Evolutionary conservation across 176 grass and related monocot species (phyloP).

Genomic region (Oropetium thomaeum): DNA sequence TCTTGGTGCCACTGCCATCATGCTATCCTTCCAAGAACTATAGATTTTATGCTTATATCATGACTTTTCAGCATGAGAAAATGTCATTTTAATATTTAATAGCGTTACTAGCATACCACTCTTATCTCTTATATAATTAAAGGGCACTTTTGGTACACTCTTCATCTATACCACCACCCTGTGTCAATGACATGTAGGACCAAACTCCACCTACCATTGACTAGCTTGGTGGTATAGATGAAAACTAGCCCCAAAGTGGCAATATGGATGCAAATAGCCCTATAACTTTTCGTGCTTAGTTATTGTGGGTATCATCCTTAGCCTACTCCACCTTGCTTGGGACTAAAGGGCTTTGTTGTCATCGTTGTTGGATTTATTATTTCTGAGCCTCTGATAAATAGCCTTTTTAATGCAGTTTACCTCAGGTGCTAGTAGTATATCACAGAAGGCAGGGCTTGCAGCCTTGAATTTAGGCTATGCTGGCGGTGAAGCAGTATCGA

Average conservation of each 20-base stretch:
- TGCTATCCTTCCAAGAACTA: background rate
- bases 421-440: conserved; percentile 93
- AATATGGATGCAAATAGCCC: too few relatives aligned
- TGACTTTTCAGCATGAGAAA: conserved; percentile 2
- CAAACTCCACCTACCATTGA: too few relatives aligned
- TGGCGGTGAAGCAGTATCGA: conserved; percentile 76
- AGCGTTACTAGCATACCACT: background rate
- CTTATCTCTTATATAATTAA: background rate
- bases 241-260: too few relatives aligned
- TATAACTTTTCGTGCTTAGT: background rate
- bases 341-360: background rate
- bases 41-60: conserved; percentile 11
- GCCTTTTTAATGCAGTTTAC: conserved; percentile 53
- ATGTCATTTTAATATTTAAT: background rate
- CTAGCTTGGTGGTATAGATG: too few relatives aligned
- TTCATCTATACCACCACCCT: too few relatives aligned
- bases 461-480: conserved; percentile 86
- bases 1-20: too few relatives aligned
- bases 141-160: too few relatives aligned
- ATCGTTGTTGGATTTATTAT: background rate
- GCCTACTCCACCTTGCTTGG: background rate
- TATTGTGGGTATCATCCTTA: background rate
- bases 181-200: too few relatives aligned
- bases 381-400: background rate
- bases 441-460: conserved; percentile 92